phyloP scores from a whole-genome alignment of 495 filamentous ascomycete species.

The Collariella sp. region DNA sequence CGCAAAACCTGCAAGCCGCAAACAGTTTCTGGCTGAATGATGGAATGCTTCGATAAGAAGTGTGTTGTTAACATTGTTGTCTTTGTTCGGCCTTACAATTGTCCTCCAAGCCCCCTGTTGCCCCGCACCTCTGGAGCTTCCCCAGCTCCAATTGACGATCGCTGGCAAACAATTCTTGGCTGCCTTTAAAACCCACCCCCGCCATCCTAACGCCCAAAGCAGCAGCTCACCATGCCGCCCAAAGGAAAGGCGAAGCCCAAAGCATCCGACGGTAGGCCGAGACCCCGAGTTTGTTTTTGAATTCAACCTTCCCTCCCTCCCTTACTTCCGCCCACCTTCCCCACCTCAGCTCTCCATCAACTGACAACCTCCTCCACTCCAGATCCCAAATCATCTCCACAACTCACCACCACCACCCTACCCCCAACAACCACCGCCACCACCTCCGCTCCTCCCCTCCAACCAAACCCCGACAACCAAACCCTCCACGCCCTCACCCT shows the following conservation, averaged over 20 bases:
- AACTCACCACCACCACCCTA: neutral
- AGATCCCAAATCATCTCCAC: neutral
- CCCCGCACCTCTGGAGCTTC: neutral
- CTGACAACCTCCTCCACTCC: neutral
- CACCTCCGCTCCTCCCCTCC: neutral
- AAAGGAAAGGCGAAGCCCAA: slow-evolving; percentile 29
- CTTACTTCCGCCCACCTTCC: neutral
- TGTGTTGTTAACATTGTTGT: slow-evolving; percentile 12
- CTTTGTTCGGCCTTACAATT: slow-evolving; percentile 10
- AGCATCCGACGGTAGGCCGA: slow-evolving; percentile 20
- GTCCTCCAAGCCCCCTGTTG: slow-evolving; percentile 1
- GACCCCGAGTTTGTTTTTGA: neutral
- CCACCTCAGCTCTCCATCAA: neutral
- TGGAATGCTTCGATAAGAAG: neutral
- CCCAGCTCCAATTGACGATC: slow-evolving; percentile 2
- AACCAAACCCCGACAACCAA: neutral
- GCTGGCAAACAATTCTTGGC: slow-evolving; percentile 1
- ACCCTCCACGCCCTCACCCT: slow-evolving; percentile 26
- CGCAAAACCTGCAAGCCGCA: neutral
- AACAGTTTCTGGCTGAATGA: neutral
- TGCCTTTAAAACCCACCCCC: slow-evolving; percentile 5
- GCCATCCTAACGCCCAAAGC: slow-evolving; percentile 5
- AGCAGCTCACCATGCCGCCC: slow-evolving; percentile 26
- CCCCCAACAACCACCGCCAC: neutral
- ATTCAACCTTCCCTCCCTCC: neutral